Evolutionary conservation across 192 early-diverging fungal species (phyloP).

Genomic region (Pecoramyces ruminantium): DNA sequence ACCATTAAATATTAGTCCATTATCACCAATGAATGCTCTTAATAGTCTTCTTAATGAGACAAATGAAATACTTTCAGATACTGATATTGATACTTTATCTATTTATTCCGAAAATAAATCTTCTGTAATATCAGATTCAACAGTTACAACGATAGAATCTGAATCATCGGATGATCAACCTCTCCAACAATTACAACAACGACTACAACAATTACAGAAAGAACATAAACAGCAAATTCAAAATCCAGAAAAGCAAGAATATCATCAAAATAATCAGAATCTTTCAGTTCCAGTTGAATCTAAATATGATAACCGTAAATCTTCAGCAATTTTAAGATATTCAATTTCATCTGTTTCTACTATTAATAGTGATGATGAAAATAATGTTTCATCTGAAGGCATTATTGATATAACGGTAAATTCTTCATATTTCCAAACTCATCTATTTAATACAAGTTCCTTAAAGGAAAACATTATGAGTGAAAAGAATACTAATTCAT

Average conservation of each 20-base stretch:
- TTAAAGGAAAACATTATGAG: background rate
- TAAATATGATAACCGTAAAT: background rate
- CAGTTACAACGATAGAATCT: background rate
- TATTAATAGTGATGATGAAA: background rate
- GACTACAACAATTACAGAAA: background rate
- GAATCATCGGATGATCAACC: background rate
- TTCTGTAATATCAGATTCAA: too few relatives aligned
- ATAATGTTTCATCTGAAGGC: background rate
- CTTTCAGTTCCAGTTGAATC: too few relatives aligned
- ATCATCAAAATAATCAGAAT: background rate
- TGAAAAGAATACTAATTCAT: background rate
- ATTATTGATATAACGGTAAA: background rate
- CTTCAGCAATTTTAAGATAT: background rate
- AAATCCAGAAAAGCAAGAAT: background rate
- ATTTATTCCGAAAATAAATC: background rate
- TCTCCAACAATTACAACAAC: background rate
- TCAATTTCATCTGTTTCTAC: background rate
- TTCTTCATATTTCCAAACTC: background rate
- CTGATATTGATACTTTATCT: background rate
- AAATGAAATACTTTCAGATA: background rate
- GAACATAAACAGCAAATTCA: background rate
- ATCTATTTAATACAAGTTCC: background rate
- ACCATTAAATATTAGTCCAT: background rate
- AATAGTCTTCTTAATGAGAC: background rate
- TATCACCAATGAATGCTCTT: background rate